Conservation (phyloP, 352 stramenopile genomes). For the Globisporangium spiculum region DNA sequence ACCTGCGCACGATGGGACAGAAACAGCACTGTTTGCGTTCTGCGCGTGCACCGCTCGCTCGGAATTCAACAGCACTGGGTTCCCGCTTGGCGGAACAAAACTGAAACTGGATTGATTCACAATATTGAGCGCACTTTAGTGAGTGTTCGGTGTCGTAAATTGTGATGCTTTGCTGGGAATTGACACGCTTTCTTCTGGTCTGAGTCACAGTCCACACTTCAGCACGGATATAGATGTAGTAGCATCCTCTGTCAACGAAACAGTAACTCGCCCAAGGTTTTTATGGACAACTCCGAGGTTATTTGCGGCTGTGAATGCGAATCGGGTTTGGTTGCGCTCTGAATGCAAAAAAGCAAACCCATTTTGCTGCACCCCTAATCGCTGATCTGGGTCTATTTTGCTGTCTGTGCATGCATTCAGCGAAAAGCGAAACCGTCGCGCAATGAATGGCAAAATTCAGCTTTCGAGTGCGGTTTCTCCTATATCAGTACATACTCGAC, state of each 20-base stretch:
- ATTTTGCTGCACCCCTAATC: neutral
- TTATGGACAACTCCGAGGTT: neutral
- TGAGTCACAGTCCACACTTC: too few relatives aligned
- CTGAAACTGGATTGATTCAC: too few relatives aligned
- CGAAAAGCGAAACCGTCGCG: neutral
- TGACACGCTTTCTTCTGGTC: too few relatives aligned
- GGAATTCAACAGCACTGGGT: neutral
- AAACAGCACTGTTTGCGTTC: constrained; percentile 2
- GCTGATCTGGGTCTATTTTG: neutral
- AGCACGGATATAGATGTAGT: too few relatives aligned
- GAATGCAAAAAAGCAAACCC: neutral
- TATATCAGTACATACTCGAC: neutral
- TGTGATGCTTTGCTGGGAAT: too few relatives aligned
- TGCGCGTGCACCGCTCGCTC: constrained; percentile 1
- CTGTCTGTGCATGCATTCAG: neutral
- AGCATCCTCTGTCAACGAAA: neutral
- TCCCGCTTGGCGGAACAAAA: neutral
- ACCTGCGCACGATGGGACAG: constrained; percentile 1
- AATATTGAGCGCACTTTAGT: too few relatives aligned
- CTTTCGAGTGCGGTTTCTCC: neutral
- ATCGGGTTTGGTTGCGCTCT: neutral
- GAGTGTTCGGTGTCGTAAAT: too few relatives aligned
- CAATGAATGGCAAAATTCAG: neutral
- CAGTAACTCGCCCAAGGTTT: neutral
- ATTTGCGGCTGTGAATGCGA: neutral